Base-by-base conservation (phyloP, 805 yeast genomes). In the Wickerhamomyces ciferrii region DNA sequence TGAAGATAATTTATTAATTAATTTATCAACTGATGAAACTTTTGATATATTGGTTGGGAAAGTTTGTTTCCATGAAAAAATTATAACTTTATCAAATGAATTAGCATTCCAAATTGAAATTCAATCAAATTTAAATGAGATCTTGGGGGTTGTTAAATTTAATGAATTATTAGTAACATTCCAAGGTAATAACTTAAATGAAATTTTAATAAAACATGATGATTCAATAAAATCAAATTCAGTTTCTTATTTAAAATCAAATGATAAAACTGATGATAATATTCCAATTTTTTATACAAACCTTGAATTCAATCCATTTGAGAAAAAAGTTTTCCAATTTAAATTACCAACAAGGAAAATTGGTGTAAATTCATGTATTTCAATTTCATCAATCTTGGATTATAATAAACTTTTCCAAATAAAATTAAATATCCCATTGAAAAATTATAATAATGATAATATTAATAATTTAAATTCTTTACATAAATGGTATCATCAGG, bases 91-190 rank as follows among this genome's bases (percentile, higher is more conserved):
- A 24, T 50, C 60, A 1, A 44, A 53, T 10, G n/a, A 41, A 1
- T 35, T 50, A 31, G 34, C 46, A 1, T 49, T 71, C 10, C 77
- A 73, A 48, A 2, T 73, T 7, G 47, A 48, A 1, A 38, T 73
- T 19, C 50, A 48, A 7, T 65, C 66, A 2, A 52, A 46, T n/a
- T 50, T 58, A 25, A 66, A 65, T 48, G 44, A 44, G 20, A 45
- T 53, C 5, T 29, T 54, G 24, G 45, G 39, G 2, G 20, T 18
- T 1, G 34, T 45, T 17, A 31, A 8, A 3, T 18, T 55, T 13
- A 49, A 48, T 34, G 54, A 53, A 19, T 15, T 51, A 3, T 23
- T 45, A 0, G 20, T 50, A 10, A 39, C 45, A 1, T 49, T 54
- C 31, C 48, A 53, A 19, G 54, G 54, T 17, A 37, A n/a, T n/a